These are phyloP conservation scores for Penicillium janthinellum DNA, from an alignment of 2,329 filamentous ascomycete species.

Conservation along the genomic window DNA sequence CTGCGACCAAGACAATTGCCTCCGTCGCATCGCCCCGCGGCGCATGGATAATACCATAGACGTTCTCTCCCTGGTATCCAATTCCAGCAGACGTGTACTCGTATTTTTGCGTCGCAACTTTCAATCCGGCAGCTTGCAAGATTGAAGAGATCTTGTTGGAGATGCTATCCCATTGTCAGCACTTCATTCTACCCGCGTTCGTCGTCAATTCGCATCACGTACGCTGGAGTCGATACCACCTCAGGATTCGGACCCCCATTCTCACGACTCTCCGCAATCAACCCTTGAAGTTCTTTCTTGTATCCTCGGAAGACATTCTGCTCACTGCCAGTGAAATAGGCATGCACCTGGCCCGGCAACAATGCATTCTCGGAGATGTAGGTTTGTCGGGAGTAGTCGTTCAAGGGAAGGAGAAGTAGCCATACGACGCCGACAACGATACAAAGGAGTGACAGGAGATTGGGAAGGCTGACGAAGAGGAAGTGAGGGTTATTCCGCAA, in stretches of 20 bases:
- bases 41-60: conserved; percentile 90
- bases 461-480: conserved; percentile 71
- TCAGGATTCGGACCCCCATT: conserved; percentile 32
- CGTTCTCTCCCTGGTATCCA: conserved; percentile 77
- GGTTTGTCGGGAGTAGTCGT: conserved; percentile 86
- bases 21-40: conserved; percentile 95
- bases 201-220: conserved; percentile 18
- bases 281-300: conserved; percentile 73
- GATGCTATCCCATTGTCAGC: conserved; percentile 41
- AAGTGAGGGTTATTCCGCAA: conserved; percentile 80
- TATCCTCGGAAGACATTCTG: conserved; percentile 93
- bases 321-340: conserved; percentile 95
- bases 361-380: conserved; percentile 98
- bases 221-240: conserved; percentile 32
- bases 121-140: conserved; percentile 76
- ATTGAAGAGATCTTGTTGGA: conserved; percentile 75
- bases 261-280: conserved; percentile 29
- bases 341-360: conserved; percentile 92
- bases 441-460: conserved; percentile 83
- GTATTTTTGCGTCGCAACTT: conserved; percentile 85
- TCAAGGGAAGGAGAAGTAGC: conserved; percentile 84
- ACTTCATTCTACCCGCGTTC: conserved; percentile 3
- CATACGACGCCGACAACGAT: conserved; percentile 83
- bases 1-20: conserved; percentile 87
- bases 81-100: conserved; percentile 78